A percentile compares a stretch with the other conserved stretches of the same genome.
These are phyloP conservation scores for Naganishia liquefaciens DNA, from an alignment of 1,284 basidiomycete genomes.

Conservation along the genomic window DNA sequence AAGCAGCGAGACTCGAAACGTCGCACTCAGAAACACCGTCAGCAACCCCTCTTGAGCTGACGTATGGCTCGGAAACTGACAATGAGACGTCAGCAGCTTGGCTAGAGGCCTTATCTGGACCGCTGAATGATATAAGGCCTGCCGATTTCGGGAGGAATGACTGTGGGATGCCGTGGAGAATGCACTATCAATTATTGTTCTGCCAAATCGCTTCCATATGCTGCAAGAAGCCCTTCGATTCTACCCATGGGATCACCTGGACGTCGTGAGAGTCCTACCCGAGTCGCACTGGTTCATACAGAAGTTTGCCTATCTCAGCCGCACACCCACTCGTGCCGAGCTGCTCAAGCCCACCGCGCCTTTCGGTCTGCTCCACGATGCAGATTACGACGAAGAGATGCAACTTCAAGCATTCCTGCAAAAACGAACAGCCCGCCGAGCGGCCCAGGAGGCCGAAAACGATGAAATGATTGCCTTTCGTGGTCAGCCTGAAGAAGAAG, in stretches of 20 bases:
- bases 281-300: background rate
- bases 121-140: no score
- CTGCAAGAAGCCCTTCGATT: background rate
- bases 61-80: no score
- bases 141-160: no score
- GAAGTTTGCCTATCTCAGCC: background rate
- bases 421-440: background rate
- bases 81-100: no score
- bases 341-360: background rate
- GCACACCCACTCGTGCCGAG: background rate
- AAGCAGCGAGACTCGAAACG: no score
- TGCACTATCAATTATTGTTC: no score
- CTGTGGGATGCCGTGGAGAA: no score
- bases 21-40: no score
- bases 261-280: background rate
- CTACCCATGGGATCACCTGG: background rate
- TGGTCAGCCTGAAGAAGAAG: no score
- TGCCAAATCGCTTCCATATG: no score
- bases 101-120: no score
- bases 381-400: slow-evolving; percentile 1
- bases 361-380: background rate
- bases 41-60: no score
- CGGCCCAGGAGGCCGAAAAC: background rate
- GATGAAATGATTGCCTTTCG: background rate
- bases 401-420: background rate